Base-by-base conservation (phyloP, 225 moss, liverwort and hornwort species). In the Thuidium tamariscinum region DNA sequence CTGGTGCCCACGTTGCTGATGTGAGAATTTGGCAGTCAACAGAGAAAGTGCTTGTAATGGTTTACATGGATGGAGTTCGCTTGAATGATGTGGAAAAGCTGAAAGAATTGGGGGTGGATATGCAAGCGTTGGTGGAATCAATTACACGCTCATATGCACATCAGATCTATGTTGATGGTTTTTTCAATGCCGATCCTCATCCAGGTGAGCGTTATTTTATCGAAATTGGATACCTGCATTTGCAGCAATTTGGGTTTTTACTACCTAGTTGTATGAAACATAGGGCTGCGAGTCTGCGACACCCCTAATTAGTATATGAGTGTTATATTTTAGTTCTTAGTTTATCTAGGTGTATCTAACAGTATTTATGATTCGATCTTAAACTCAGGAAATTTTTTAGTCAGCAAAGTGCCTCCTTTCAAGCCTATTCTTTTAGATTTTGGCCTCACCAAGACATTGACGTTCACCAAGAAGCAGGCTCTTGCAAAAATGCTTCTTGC, bases 101-200 rank as follows among this genome's bases (percentile, higher is more conserved):
- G 39, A 95, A 95, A 48, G 90, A 95, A 42, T 79, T 96, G 65
- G 96, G 96, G 42, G 96, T 98, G 73, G 90, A 96, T 74, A 95
- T 95, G 87, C 97, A 98, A 90, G 81, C 61, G 21, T 88, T 96
- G 87, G 93, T 98, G 82, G 96, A 98, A 87, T 95, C 93, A 71
- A 96, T 98, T 56, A 98, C 97, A 68, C 93, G 97, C 55, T 94
- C 96, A 16, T 98, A 98, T 92, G 97, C 96, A 11, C 97, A 98
- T 61, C 97, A 98, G 83, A 98, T 98, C 81, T 98, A 95, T 82
- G 92, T 98, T 59, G 97, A 98, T 88, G 97, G 97, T 27, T 98
- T 98, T 85, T 98, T 98, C 85, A 98, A 98, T 93, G 97, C 97
- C 74, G 97, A 98, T 92, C 97, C 97, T 89, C 97, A 98, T 92